These are phyloP conservation scores for Forsythia suspensa DNA, from an alignment of 257 asterid genomes.

Conservation along the genomic window DNA sequence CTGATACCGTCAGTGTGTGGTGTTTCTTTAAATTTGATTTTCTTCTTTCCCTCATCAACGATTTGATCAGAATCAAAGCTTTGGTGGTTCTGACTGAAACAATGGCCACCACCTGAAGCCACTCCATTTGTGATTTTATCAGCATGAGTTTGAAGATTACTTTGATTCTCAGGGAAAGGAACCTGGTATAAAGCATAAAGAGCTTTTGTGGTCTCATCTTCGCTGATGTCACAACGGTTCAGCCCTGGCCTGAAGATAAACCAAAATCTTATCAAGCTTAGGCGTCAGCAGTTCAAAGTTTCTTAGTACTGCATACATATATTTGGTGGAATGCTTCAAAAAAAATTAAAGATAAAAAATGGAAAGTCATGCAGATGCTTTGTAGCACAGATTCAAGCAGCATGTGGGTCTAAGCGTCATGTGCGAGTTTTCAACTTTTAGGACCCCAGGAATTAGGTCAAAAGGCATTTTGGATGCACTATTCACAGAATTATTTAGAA, in stretches of 20 bases:
- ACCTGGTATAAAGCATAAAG: conserved; percentile 42
- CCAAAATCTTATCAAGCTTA: conserved; percentile 22
- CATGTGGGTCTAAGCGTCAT: background rate
- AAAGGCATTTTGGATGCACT: background rate
- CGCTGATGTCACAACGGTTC: conserved; percentile 72
- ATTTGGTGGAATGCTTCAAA: background rate
- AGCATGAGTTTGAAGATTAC: conserved; percentile 36
- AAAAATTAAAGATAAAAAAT: background rate
- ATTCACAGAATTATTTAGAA: background rate
- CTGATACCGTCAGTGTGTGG: conserved; percentile 29
- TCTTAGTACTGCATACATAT: background rate
- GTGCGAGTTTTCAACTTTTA: background rate
- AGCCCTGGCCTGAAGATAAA: conserved; percentile 75
- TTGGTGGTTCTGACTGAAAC: conserved; percentile 30
- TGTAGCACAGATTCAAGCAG: background rate
- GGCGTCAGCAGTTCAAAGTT: conserved; percentile 13
- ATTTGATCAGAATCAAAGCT: conserved; percentile 28
- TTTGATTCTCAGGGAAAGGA: conserved; percentile 53
- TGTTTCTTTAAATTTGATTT: conserved; percentile 51
- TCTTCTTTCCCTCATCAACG: conserved; percentile 46
- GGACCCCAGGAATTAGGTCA: background rate
- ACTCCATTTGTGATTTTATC: conserved; percentile 41
- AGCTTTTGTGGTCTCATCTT: conserved; percentile 75
- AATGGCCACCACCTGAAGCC: conserved; percentile 36
- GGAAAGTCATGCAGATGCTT: background rate